Evolutionary conservation across 1,139 yeast species (phyloP), one percentile per base, ranked within the genome.

Genomic region (Yamadazyma atlantica): DNA sequence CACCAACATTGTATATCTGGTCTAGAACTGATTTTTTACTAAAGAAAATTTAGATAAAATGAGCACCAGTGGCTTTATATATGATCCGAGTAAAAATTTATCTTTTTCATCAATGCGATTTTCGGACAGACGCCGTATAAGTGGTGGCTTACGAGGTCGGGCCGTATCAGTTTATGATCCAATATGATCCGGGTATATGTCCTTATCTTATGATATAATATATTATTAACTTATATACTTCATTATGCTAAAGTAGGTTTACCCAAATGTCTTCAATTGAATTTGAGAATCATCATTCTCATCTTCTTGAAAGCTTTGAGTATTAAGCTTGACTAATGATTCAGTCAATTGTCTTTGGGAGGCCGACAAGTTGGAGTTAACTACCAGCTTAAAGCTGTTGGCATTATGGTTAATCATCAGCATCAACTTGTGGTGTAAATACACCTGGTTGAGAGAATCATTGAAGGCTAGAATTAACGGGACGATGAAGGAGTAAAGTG

Each of bases 361-460:
- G 0, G 53, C 60, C 22, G 58, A 62, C 21, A 77, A 51, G 2
- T 60, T 55, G 2, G 46, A 53, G 34, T 58, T 62, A 7, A 83
- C 72, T 4, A 75, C 76, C 0, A 45, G 41, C 49, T 83, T 84
- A 62, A 87, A 86, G 4, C 70, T 58, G 2, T 60, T 62, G 1
- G 83, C 69, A 43, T 73, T 69, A 37, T 69, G 57, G 11, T 66
- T 63, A 9, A 84, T 73, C 40, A 85, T 61, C 19, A 68, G 69
- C 17, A 82, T 41, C 30, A 85, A 50, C 50, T 78, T 76, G 8
- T 67, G 70, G 42, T 74, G 80, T 24, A 75, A 63, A 42, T 80
- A 82, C 10, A 30, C 26, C 31, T 40, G 45, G 28, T 46, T 55
- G 36, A 53, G 60, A 41, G 56, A 66, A 24, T 58, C 58, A 19